Percentiles rank a stretch among this genome's conserved stretches.
Conservation (phyloP, 495 filamentous ascomycete genomes). For the Copromyces sp. region DNA sequence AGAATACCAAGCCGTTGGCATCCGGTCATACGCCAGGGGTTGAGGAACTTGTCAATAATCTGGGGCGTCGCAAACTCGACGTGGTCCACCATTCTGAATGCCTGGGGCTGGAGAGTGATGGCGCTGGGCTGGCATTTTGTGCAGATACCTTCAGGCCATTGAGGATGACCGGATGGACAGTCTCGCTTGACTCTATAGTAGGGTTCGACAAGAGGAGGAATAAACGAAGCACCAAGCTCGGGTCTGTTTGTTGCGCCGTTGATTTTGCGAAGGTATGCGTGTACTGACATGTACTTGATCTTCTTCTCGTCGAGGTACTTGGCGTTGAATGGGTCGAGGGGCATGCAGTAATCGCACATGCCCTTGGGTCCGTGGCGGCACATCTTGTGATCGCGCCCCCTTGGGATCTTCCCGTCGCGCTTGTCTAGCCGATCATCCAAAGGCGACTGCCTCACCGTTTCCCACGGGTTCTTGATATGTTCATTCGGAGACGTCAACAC, state of each 20-base stretch:
- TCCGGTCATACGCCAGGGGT: constrained; percentile 79
- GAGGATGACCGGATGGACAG: constrained; percentile 85
- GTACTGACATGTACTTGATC: constrained; percentile 97
- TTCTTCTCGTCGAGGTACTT: constrained; percentile 87
- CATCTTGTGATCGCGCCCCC: constrained; percentile 70
- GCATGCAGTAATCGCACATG: constrained; percentile 99
- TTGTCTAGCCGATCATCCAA: constrained; percentile 80
- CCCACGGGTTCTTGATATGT: constrained; percentile 84
- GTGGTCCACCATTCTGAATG: constrained; percentile 97
- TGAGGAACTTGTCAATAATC: constrained; percentile 75
- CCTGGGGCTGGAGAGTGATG: constrained; percentile 87
- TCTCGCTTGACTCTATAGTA: constrained; percentile 81
- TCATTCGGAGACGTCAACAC: constrained; percentile 48
- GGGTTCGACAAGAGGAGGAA: constrained; percentile 89
- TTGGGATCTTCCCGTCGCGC: constrained; percentile 84
- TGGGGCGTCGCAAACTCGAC: constrained; percentile 83
- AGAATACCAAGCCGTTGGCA: constrained; percentile 80
- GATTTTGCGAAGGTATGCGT: constrained; percentile 86
- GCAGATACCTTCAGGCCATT: constrained; percentile 97
- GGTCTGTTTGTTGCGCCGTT: constrained; percentile 95
- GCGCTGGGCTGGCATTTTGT: constrained; percentile 97
- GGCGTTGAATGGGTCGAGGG: constrained; percentile 83
- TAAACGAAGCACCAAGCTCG: constrained; percentile 82
- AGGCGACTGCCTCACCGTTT: constrained; percentile 73
- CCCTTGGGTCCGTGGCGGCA: constrained; percentile 92